phyloP scores from a whole-genome alignment of 805 yeast species.

The Kluyveromyces aestuarii region DNA sequence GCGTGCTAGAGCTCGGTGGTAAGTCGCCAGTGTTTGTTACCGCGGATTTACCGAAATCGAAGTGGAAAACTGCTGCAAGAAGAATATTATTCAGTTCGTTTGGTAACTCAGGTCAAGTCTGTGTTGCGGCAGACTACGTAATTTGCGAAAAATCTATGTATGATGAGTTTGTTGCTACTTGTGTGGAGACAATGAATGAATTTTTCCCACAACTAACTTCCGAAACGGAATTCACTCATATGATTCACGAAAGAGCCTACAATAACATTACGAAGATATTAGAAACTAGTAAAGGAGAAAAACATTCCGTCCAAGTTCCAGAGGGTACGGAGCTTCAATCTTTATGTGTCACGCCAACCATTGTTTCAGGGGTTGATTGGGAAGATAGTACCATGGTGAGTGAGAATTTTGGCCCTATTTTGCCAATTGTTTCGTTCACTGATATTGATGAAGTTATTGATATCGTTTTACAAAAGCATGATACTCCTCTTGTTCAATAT shows the following conservation, averaged over 20 bases:
- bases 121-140: slow-evolving; percentile 82
- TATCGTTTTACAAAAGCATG: slow-evolving; percentile 40
- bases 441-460: slow-evolving; percentile 37
- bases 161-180: slow-evolving; percentile 38
- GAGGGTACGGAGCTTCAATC: slow-evolving; percentile 33
- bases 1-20: slow-evolving; percentile 81
- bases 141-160: slow-evolving; percentile 54
- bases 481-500: slow-evolving; percentile 77
- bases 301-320: slow-evolving; percentile 32
- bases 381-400: slow-evolving; percentile 62
- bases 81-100: slow-evolving; percentile 75
- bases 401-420: slow-evolving; percentile 79
- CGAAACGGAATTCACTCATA: slow-evolving; percentile 44
- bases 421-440: slow-evolving; percentile 58
- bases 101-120: slow-evolving; percentile 80
- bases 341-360: slow-evolving; percentile 60
- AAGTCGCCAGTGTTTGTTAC: slow-evolving; percentile 79
- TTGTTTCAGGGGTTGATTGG: slow-evolving; percentile 54
- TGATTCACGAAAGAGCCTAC: slow-evolving; percentile 49
- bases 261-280: slow-evolving; percentile 38
- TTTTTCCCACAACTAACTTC: slow-evolving; percentile 36
- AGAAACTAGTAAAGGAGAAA: slow-evolving; percentile 40
- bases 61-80: slow-evolving; percentile 40
- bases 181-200: slow-evolving; percentile 32
- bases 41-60: slow-evolving; percentile 35